Evolutionary conservation across 305 asterid species (phyloP).

Genomic region (Caryopteris hybrid): DNA sequence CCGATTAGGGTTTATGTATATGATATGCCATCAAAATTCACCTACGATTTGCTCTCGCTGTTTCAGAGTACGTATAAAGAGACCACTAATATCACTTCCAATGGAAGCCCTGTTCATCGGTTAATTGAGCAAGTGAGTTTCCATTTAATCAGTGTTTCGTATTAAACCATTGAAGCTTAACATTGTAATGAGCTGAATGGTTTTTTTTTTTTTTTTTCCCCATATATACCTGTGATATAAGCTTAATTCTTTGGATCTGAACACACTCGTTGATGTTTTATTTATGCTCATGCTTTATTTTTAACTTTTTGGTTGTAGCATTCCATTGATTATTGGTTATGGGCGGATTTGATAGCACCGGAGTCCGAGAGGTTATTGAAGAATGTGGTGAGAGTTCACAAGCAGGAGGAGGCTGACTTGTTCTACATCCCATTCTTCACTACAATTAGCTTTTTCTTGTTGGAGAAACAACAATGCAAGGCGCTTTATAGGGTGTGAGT

Average conservation of each 20-base stretch:
- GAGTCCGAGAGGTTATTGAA: constrained; percentile 69
- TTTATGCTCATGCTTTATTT: not conserved
- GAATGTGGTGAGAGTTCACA: constrained; percentile 73
- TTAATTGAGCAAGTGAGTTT: constrained; percentile 74
- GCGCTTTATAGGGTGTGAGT: constrained; percentile 99
- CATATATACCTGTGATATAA: not conserved
- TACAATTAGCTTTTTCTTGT: constrained; percentile 85
- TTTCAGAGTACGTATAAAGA: constrained; percentile 59
- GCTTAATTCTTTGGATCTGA: constrained; percentile 9
- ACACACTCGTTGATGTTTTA: not conserved
- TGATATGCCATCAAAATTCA: constrained; percentile 85
- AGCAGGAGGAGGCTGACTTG: constrained; percentile 92
- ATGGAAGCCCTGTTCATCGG: constrained; percentile 96
- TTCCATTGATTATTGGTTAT: constrained; percentile 94
- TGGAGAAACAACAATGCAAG: constrained; percentile 92
- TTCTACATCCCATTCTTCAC: constrained; percentile 97
- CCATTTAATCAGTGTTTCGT: not conserved
- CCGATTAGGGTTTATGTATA: constrained; percentile 78
- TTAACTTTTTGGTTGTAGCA: constrained; percentile 49
- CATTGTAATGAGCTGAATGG: not conserved
- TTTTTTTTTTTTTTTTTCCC: not conserved
- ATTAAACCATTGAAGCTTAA: not conserved
- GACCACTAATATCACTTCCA: constrained; percentile 75
- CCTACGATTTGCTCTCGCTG: constrained; percentile 82
- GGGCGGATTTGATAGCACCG: constrained; percentile 96